Evolutionary conservation across 2,329 filamentous ascomycete species (phyloP).

Genomic region (Arthroderma sp.): DNA sequence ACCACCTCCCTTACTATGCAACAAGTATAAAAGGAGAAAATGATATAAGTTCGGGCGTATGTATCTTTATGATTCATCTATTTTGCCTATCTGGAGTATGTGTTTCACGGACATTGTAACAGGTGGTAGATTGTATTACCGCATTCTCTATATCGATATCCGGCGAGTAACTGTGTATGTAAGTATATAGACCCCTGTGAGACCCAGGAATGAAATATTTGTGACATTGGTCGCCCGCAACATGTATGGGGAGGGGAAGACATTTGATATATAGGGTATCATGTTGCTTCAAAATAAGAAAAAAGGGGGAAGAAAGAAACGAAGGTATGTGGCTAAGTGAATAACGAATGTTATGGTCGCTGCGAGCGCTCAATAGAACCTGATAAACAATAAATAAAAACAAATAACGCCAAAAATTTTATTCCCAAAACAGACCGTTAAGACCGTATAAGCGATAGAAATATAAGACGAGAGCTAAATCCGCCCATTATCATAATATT

Average conservation of each 20-base stretch:
- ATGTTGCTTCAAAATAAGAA: background rate
- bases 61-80: background rate
- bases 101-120: background rate
- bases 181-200: background rate
- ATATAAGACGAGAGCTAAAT: background rate
- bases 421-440: background rate
- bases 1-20: background rate
- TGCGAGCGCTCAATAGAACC: constrained; percentile 1
- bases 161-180: background rate
- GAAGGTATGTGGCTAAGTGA: background rate
- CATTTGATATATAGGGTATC: constrained; percentile 1
- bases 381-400: background rate
- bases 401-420: background rate
- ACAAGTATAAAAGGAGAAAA: background rate
- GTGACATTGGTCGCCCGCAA: constrained; percentile 1
- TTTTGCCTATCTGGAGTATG: background rate
- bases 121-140: background rate
- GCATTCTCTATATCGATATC: background rate
- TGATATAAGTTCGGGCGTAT: background rate
- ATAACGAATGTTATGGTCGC: background rate
- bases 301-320: background rate
- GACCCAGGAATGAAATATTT: background rate
- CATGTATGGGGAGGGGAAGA: background rate
- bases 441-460: background rate
- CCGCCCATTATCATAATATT: constrained; percentile 20